Percentiles rank a stretch among this genome's conserved stretches.
Evolutionary conservation across 2,329 filamentous ascomycete species (phyloP).

Genomic region (Penicillium verrucosum): DNA sequence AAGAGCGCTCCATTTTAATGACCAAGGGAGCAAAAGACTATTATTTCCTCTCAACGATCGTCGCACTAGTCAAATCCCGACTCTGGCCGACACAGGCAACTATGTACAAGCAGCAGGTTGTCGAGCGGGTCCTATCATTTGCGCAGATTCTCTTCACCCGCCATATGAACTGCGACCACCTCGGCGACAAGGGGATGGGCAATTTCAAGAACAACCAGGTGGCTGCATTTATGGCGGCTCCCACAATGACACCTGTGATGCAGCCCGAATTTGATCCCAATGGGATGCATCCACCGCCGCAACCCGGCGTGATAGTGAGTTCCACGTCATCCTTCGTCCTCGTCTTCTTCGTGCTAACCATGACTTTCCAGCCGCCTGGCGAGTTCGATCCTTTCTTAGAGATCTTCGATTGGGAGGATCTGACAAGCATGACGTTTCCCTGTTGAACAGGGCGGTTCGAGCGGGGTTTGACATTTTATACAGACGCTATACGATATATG

Average conservation of each 20-base stretch:
- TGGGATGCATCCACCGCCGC: conserved; percentile 20
- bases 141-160: conserved; percentile 36
- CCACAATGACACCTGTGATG: conserved; percentile 22
- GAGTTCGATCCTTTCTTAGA: conserved; percentile 36
- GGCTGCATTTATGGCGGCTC: conserved; percentile 20
- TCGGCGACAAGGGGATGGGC: conserved; percentile 30
- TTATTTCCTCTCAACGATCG: conserved; percentile 39
- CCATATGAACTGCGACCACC: conserved; percentile 33
- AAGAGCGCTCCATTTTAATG: conserved; percentile 31
- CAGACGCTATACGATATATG: neutral
- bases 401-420: conserved; percentile 36
- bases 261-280: conserved; percentile 20
- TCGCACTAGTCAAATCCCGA: conserved; percentile 34
- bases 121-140: conserved; percentile 36
- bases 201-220: conserved; percentile 32
- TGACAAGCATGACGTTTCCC: conserved; percentile 29
- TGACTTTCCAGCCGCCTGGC: conserved; percentile 19
- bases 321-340: neutral
- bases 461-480: neutral
- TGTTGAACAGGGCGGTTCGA: neutral
- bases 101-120: conserved; percentile 35
- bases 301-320: conserved; percentile 28
- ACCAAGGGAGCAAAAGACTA: conserved; percentile 41
- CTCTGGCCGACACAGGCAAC: conserved; percentile 34
- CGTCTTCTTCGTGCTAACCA: conserved; percentile 5